These are phyloP conservation scores for Fusarium xylarioides DNA, from an alignment of 2,329 filamentous ascomycete species.

Conservation along the genomic window DNA sequence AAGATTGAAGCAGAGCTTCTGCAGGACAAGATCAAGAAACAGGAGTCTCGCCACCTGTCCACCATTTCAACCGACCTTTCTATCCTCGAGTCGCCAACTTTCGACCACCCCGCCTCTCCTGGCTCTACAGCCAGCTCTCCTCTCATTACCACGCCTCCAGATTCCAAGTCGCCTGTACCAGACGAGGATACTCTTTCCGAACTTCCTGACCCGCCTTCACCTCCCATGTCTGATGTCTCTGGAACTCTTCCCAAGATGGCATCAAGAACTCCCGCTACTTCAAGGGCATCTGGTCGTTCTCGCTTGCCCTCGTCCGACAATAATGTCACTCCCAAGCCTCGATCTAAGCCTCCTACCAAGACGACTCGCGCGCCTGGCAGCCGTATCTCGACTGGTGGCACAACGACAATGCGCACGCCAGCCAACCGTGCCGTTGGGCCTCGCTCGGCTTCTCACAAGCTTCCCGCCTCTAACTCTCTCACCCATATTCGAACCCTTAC, in stretches of 20 bases:
- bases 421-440: slow-evolving; percentile 63
- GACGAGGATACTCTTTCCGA: slow-evolving; percentile 64
- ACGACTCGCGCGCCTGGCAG: slow-evolving; percentile 48
- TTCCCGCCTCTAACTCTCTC: slow-evolving; percentile 75
- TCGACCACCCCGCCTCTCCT: slow-evolving; percentile 77
- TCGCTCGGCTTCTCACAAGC: slow-evolving; percentile 58
- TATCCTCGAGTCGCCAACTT: slow-evolving; percentile 74
- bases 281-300: slow-evolving; percentile 46
- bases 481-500: slow-evolving; percentile 94
- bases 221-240: slow-evolving; percentile 89
- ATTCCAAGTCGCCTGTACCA: slow-evolving; percentile 69
- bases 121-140: slow-evolving; percentile 89
- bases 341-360: slow-evolving; percentile 55
- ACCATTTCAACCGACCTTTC: slow-evolving; percentile 70
- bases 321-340: slow-evolving; percentile 66
- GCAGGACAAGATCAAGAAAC: slow-evolving; percentile 89
- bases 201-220: slow-evolving; percentile 86
- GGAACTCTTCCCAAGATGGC: slow-evolving; percentile 63
- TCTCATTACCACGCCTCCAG: slow-evolving; percentile 87
- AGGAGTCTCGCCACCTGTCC: slow-evolving; percentile 66
- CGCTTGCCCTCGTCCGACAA: slow-evolving; percentile 65
- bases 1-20: slow-evolving; percentile 95
- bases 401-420: slow-evolving; percentile 60
- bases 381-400: slow-evolving; percentile 57
- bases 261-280: slow-evolving; percentile 47